Percentiles rank a stretch among this genome's conserved stretches.
Conservation (phyloP, 2,329 filamentous ascomycete genomes). For the Xenoacremonium recifei region DNA sequence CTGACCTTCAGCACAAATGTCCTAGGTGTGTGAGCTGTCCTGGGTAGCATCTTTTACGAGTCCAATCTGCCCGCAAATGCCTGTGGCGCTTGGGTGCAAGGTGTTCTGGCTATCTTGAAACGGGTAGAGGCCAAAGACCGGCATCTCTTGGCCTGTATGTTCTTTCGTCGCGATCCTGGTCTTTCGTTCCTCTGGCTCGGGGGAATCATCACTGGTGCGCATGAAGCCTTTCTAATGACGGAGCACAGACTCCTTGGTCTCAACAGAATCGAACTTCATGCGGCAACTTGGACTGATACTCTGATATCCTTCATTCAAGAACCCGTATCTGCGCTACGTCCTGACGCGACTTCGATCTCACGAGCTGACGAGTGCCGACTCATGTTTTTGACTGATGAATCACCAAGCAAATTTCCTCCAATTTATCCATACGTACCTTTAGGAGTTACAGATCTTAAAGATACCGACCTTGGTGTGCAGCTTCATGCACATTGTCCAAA, state of each 20-base stretch:
- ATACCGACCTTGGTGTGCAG: constrained; percentile 17
- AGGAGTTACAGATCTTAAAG: constrained; percentile 9
- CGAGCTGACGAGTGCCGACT: constrained; percentile 20
- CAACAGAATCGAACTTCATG: constrained; percentile 12
- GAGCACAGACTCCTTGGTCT: too few species aligned
- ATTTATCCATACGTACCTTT: constrained; percentile 17
- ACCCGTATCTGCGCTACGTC: neutral
- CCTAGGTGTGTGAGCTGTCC: constrained; percentile 12
- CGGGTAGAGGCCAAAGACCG: constrained; percentile 3
- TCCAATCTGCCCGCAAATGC: constrained; percentile 13
- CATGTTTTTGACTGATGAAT: constrained; percentile 12
- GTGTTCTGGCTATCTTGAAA: constrained; percentile 16
- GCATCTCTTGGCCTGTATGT: constrained; percentile 7
- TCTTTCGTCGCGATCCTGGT: constrained; percentile 14
- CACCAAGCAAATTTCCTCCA: constrained; percentile 9
- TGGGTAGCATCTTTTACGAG: constrained; percentile 20
- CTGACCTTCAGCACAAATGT: constrained; percentile 20
- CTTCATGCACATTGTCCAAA: constrained; percentile 8
- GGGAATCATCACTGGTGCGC: constrained; percentile 15
- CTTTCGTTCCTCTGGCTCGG: constrained; percentile 18
- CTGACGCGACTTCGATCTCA: constrained; percentile 3
- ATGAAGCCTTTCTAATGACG: constrained; percentile 5
- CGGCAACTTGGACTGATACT: constrained; percentile 16
- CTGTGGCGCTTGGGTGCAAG: constrained; percentile 18
- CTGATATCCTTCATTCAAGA: constrained; percentile 13